Evolutionary conservation across 2,329 filamentous ascomycete genomes (phyloP).

Genomic region (Colletotrichum liaoningense): DNA sequence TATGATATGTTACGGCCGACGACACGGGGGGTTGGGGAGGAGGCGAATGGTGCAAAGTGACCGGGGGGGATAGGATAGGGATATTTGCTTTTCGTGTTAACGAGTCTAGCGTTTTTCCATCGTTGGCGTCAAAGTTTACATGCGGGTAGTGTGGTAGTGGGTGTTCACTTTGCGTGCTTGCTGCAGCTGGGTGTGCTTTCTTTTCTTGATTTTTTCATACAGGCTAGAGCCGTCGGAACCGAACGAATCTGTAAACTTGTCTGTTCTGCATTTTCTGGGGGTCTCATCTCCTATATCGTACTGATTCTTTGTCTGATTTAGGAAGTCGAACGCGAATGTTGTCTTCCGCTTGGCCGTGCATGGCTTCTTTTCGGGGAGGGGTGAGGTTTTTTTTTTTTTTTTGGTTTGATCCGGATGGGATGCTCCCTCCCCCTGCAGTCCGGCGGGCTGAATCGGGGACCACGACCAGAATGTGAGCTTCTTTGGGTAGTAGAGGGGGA

Average conservation of each 20-base stretch:
- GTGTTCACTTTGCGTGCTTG: neutral
- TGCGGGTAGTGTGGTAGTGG: neutral
- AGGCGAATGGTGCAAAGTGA: too few species aligned
- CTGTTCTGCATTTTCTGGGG: neutral
- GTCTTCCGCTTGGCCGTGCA: neutral
- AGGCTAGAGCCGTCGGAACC: neutral
- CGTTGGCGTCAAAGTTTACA: neutral
- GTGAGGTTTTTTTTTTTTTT: too few species aligned
- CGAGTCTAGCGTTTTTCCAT: neutral
- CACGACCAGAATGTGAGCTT: neutral
- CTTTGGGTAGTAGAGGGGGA: neutral
- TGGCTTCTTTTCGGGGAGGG: neutral
- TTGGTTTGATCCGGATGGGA: too few species aligned
- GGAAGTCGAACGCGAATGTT: neutral
- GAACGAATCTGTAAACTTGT: neutral
- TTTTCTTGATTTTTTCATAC: neutral
- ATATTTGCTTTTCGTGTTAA: neutral
- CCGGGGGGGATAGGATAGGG: neutral
- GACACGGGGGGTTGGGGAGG: neutral
- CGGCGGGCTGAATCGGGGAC: neutral
- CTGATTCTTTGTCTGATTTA: neutral
- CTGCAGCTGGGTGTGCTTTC: neutral
- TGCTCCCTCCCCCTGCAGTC: neutral
- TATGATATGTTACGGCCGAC: neutral
- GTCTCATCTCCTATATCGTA: too few species aligned